Base-by-base conservation (phyloP, 2,329 filamentous ascomycete species). In the Alternaria tenuissima region DNA sequence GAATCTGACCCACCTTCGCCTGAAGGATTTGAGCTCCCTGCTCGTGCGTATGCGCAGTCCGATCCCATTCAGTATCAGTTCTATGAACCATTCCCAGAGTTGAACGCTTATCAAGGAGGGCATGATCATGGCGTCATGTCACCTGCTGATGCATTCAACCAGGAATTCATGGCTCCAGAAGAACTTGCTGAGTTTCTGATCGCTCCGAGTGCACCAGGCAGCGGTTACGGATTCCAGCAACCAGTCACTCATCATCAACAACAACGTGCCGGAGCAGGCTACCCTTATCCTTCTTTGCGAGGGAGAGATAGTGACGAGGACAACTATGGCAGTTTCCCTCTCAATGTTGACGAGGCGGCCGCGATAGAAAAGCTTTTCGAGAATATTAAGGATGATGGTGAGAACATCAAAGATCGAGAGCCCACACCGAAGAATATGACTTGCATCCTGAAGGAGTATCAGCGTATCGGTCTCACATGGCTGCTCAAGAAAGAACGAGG, bases 401-500 rank as follows among this genome's bases (percentile, higher is more conserved):
- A 76, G 16, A 69, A 81, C 42, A 78, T 78, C 2, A 84, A 89
- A 55, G 83, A 88, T 52, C 85, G 89, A 16, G 87, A 91, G 59
- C 86, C 86, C 24, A 93, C 90, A 0, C 92, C 92, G 0, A 84
- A 85, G 42, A 89, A 85, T 1, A 85, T 97, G 71, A 87, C 83
- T 59, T 88, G 87, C 58, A 81, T 85, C 0, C 82, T 97, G 8
- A 93, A 95, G 80, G 87, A 90, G 46, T 93, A 97, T 70, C 94
- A 97, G 73, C 89, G 91, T 68, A 81, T 94, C 18, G 92, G 90
- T 4, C 76, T 94, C 38, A 85, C 87, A 1, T 95, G 92, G 92
- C 86, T 95, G 80, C 88, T 88, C 69, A 85, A 86, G 7, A 91
- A 89, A 82, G 92, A 94, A 76, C 84, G 87, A 57, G 88, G 91